Evolutionary conservation across 2,329 filamentous ascomycete genomes (phyloP), one percentile per base, ranked within the genome.

Genomic region (Ceratocystis destructans): DNA sequence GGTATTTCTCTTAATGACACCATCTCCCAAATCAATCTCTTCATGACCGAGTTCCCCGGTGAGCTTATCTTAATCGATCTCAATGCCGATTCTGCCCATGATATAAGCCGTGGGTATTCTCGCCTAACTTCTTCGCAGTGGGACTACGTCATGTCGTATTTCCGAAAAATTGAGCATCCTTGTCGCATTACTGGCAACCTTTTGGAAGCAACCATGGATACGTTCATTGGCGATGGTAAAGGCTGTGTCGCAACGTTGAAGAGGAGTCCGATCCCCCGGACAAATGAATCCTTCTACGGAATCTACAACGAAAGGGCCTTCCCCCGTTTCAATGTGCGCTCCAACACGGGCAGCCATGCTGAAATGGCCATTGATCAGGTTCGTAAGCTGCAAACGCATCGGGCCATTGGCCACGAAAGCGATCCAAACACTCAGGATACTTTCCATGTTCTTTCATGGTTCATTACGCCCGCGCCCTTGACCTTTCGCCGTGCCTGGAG

Each of bases 61-160:
- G 78, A 80, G 69, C 72, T 79, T 46, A 71, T 79, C 61, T 76
- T 80, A 65, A 71, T 79, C n/a, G 77, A 79, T 45, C 69, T 72
- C 67, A 70, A 70, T 66, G 75, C 74, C 0, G 70, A 77, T 10
- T 73, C 55, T 15, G 67, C 48, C n/a, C 65, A 53, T 31, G 62
- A 66, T 22, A 64, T 55, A 7, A 62, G 57, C 33, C 53, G 78
- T 69, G 77, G 76, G 7, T 75, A 65, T 15, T 59, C 65, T 2
- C 59, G 45, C 12, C 10, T 48, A 0, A 44, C 53, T 2, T 45
- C 71, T 44, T 69, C 68, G 64, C 69, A 74, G 53, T 74, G 78
- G 45, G 71, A 75, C 46, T 69, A 70, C 17, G 73, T 78, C 55
- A 76, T 75, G 73, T 73, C 75, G 70, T 70, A 72, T 15, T 73